Conservation (phyloP, 495 filamentous ascomycete species). For the Symbiotaphrina buchneri region DNA sequence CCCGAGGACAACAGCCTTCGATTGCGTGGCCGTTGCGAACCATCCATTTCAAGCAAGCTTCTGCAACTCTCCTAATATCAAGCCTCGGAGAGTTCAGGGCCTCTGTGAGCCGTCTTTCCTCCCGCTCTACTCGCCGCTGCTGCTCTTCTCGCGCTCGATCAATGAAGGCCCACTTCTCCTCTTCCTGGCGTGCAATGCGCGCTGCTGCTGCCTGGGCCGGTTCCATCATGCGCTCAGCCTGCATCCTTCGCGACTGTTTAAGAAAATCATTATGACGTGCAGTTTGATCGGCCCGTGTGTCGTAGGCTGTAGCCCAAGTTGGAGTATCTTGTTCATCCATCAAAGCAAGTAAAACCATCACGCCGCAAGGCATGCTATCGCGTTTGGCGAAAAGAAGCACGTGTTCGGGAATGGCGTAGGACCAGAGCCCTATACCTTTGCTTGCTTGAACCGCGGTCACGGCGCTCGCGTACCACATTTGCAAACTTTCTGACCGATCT, state of each 20-base stretch:
- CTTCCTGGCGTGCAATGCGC: neutral
- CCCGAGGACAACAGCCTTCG: neutral
- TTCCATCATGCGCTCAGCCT: neutral
- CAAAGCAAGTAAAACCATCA: conserved; percentile 29
- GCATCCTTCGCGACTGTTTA: neutral
- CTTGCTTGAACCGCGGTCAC: conserved; percentile 27
- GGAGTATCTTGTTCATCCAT: conserved; percentile 28
- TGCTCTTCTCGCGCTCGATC: neutral
- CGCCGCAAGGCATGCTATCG: conserved; percentile 35
- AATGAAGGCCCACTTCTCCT: conserved; percentile 3
- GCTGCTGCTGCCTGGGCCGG: neutral
- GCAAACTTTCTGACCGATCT: too few species aligned
- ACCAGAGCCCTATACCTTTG: conserved; percentile 32
- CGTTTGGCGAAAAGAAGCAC: conserved; percentile 24
- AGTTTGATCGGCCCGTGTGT: conserved; percentile 11
- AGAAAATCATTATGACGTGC: conserved; percentile 4
- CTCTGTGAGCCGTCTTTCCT: neutral
- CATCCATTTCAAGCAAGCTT: conserved; percentile 1
- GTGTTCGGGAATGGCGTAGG: conserved; percentile 30
- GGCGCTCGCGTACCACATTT: conserved; percentile 33
- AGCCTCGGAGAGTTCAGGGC: conserved; percentile 1
- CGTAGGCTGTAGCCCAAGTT: conserved; percentile 25
- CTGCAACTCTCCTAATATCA: neutral
- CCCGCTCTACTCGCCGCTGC: neutral
- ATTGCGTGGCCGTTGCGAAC: neutral